Evolutionary conservation across 192 early-diverging fungal species (phyloP).

Genomic region (Umbelopsis isabellina): DNA sequence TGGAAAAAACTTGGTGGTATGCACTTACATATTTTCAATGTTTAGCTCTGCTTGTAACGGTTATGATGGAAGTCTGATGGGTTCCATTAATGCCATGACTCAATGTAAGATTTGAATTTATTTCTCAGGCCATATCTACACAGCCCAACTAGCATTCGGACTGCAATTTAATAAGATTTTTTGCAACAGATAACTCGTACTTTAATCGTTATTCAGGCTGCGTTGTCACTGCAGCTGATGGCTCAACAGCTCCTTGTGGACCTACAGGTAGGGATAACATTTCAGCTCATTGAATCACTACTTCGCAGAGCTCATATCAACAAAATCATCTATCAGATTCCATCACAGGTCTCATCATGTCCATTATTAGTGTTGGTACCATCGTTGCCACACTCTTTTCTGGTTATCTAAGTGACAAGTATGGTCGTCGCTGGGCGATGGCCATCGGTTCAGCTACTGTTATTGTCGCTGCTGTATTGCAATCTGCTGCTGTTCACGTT

Average conservation of each 20-base stretch:
- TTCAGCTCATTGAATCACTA: background rate
- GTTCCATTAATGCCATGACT: conserved; percentile 17
- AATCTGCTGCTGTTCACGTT: conserved; percentile 57
- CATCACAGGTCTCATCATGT: conserved; percentile 54
- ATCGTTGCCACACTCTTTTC: conserved; percentile 65
- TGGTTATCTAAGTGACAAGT: conserved; percentile 62
- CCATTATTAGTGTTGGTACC: conserved; percentile 67
- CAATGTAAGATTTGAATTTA: background rate
- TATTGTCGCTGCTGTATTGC: conserved; percentile 68
- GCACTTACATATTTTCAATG: background rate
- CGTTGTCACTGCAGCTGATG: background rate
- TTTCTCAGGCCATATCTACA: background rate
- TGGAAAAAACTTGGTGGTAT: background rate
- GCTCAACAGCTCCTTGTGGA: background rate
- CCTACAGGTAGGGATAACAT: background rate
- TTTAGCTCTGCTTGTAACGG: conserved; percentile 17
- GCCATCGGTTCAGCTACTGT: conserved; percentile 61
- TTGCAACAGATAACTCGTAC: background rate
- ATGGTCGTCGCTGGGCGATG: conserved; percentile 67
- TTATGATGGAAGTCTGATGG: conserved; percentile 23
- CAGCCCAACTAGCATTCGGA: no score
- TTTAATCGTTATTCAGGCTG: background rate
- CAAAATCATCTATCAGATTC: background rate
- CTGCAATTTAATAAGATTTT: background rate
- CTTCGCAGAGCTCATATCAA: background rate